phyloP scores from a whole-genome alignment of 306 rosid species.

The Dicorynia guianensis region DNA sequence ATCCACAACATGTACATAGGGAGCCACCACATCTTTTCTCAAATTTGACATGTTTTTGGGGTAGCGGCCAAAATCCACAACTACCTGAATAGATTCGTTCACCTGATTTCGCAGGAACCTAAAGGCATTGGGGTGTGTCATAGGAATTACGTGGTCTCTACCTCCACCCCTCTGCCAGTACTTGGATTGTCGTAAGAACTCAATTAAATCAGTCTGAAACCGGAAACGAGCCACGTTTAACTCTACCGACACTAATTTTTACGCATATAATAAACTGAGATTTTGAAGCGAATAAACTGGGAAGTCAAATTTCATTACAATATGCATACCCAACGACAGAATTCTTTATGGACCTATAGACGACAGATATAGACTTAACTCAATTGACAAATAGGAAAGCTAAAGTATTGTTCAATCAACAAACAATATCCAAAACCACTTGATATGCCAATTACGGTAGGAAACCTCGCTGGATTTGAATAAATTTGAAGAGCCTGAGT shows the following conservation, averaged over 20 bases:
- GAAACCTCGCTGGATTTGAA: conserved; percentile 14
- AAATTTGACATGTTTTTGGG: conserved; percentile 81
- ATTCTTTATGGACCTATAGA: neutral
- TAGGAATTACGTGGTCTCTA: conserved; percentile 87
- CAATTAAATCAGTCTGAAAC: conserved; percentile 78
- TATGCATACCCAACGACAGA: neutral
- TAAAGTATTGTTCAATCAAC: neutral
- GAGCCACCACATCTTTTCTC: conserved; percentile 88
- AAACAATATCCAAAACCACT: neutral
- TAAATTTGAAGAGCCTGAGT: neutral
- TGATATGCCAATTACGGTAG: neutral
- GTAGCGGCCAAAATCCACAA: conserved; percentile 95
- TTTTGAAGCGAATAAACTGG: neutral
- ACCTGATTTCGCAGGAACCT: conserved; percentile 82
- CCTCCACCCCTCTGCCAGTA: conserved; percentile 87
- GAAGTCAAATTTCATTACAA: neutral
- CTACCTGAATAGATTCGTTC: conserved; percentile 85
- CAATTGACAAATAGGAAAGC: neutral
- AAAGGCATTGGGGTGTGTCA: conserved; percentile 99
- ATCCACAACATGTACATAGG: conserved; percentile 93
- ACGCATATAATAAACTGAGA: neutral
- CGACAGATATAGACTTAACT: neutral
- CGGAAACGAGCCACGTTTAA: conserved; percentile 39
- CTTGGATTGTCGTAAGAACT: conserved; percentile 66
- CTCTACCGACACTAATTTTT: conserved; percentile 35